These are phyloP conservation scores for Lithospermum erythrorhizon DNA, from an alignment of 257 asterid genomes.

Conservation along the genomic window DNA sequence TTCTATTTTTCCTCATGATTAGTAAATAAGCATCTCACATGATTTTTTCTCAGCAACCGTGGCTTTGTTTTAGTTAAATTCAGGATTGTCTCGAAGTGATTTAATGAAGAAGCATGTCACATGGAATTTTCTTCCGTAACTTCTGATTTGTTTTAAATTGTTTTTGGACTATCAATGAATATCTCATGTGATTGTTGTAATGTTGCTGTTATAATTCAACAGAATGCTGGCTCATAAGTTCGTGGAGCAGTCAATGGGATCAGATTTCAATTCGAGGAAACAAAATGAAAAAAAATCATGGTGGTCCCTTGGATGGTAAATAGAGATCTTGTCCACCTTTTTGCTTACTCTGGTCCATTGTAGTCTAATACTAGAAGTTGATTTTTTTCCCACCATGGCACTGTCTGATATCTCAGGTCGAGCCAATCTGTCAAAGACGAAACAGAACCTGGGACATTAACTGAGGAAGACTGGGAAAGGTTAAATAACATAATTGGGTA, in stretches of 20 bases:
- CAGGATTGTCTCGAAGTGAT: too few relatives aligned
- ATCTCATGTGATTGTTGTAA: background rate
- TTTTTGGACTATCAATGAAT: too few relatives aligned
- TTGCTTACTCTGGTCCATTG: background rate
- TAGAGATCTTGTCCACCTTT: conserved; percentile 4
- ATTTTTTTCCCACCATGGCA: conserved; percentile 4
- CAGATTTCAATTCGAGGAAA: conserved; percentile 40
- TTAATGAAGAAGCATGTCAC: too few relatives aligned
- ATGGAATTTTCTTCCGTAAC: too few relatives aligned
- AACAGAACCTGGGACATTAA: conserved; percentile 59
- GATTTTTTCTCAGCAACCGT: too few relatives aligned
- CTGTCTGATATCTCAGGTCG: conserved; percentile 39
- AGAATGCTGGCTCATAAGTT: conserved; percentile 99
- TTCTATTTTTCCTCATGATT: background rate
- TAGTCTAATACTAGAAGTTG: conserved; percentile 3
- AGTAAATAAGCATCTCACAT: background rate
- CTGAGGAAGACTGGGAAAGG: conserved; percentile 93
- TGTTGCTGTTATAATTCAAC: conserved; percentile 11
- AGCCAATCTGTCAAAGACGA: conserved; percentile 56
- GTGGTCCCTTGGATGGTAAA: conserved; percentile 96
- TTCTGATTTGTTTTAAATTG: too few relatives aligned
- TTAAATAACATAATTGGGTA: conserved; percentile 79
- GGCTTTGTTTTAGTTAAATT: too few relatives aligned
- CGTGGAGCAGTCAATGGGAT: conserved; percentile 65
- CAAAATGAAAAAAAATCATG: conserved; percentile 64